A percentile compares a stretch with the other conserved stretches of the same genome.
These are phyloP conservation scores for Rhizophora apiculata DNA, from an alignment of 345 rosid genomes.

Conservation along the genomic window DNA sequence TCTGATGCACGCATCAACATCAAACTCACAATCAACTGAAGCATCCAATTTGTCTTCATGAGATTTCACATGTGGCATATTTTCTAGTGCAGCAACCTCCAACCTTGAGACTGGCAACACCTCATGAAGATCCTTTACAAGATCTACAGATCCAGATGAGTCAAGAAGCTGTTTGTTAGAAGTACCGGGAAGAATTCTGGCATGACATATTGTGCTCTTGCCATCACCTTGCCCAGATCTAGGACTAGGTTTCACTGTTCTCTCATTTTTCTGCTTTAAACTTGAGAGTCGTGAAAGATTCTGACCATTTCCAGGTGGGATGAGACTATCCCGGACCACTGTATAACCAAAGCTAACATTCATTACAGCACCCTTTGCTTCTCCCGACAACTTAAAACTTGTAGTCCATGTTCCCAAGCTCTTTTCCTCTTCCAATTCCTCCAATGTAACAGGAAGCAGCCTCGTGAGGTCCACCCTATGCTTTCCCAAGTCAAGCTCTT, in stretches of 20 bases:
- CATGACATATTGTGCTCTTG: constrained; percentile 32
- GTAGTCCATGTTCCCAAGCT: constrained; percentile 92
- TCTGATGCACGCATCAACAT: constrained; percentile 34
- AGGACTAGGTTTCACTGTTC: constrained; percentile 28
- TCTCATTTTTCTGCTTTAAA: constrained; percentile 36
- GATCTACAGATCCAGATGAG: constrained; percentile 39
- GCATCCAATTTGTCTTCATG: constrained; percentile 51
- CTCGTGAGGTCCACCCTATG: constrained; percentile 91
- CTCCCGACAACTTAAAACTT: constrained; percentile 75
- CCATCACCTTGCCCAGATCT: constrained; percentile 39
- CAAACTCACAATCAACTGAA: constrained; percentile 36
- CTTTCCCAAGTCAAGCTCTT: constrained; percentile 86
- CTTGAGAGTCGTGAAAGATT: constrained; percentile 31
- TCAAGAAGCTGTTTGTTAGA: constrained; percentile 29
- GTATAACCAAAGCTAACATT: constrained; percentile 82
- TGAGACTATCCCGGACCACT: constrained; percentile 52
- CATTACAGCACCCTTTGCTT: constrained; percentile 67
- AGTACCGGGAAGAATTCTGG: constrained; percentile 47
- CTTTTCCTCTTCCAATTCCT: constrained; percentile 91
- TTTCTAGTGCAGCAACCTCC: constrained; percentile 38
- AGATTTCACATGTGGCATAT: constrained; percentile 40
- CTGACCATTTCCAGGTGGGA: constrained; percentile 38
- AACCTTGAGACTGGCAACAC: constrained; percentile 51
- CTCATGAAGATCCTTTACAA: constrained; percentile 78
- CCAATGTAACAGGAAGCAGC: constrained; percentile 85